Evolutionary conservation across 345 rosid genomes (phyloP).

Genomic region (Lumnitzera littorea): DNA sequence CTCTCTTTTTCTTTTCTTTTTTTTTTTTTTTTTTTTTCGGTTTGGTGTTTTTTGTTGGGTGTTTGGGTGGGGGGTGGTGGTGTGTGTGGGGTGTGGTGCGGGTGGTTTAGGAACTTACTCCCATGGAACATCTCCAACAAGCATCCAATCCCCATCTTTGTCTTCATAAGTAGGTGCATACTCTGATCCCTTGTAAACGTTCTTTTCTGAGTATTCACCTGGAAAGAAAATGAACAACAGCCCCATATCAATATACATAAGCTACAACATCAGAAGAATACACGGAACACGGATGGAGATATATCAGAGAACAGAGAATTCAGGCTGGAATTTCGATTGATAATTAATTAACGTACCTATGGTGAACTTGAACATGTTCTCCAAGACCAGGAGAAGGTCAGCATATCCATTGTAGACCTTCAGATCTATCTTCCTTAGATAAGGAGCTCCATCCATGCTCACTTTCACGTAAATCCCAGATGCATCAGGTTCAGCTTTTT

Average conservation of each 20-base stretch:
- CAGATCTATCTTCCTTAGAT: slow-evolving; percentile 70
- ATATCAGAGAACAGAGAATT: too few relatives aligned
- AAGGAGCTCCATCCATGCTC: slow-evolving; percentile 88
- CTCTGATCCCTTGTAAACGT: slow-evolving; percentile 75
- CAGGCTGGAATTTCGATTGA: too few relatives aligned
- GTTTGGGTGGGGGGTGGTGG: not conserved
- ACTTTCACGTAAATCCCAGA: slow-evolving; percentile 63
- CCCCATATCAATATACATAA: not conserved
- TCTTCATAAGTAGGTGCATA: slow-evolving; percentile 72
- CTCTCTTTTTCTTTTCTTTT: too few relatives aligned
- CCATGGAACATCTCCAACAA: slow-evolving; percentile 85
- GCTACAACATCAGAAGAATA: not conserved
- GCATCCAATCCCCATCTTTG: slow-evolving; percentile 91
- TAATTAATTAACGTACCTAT: slow-evolving; percentile 17
- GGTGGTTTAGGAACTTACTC: slow-evolving; percentile 27
- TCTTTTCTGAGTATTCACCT: slow-evolving; percentile 59
- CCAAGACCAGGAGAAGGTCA: slow-evolving; percentile 49
- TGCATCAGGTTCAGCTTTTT: slow-evolving; percentile 43
- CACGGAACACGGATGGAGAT: not conserved
- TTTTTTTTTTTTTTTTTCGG: not conserved
- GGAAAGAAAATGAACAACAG: slow-evolving; percentile 4
- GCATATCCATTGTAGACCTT: slow-evolving; percentile 44
- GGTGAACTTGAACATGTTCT: slow-evolving; percentile 75
- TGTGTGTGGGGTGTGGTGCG: not conserved
- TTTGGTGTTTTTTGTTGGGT: not conserved